These are phyloP conservation scores for Zygosaccharomyces kombuchaensis DNA, from an alignment of 805 yeast species.

Conservation along the genomic window DNA sequence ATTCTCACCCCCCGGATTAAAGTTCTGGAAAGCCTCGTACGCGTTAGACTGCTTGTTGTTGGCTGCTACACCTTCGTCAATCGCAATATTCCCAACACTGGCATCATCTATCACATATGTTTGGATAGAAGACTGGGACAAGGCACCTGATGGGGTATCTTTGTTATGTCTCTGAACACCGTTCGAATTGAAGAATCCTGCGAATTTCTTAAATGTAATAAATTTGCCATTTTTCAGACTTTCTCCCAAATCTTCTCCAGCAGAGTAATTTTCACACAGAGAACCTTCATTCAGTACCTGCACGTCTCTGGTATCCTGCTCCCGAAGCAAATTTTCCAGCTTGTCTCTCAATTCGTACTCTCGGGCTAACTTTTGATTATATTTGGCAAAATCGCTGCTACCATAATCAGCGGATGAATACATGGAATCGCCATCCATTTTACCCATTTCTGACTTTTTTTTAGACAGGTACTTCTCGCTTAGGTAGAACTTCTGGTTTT, in stretches of 20 bases:
- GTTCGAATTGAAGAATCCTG: not conserved
- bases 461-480: slow-evolving; percentile 18
- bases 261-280: slow-evolving; percentile 16
- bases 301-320: slow-evolving; percentile 16
- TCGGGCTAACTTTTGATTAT: slow-evolving; percentile 33
- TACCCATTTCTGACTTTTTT: slow-evolving; percentile 7
- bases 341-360: slow-evolving; percentile 34
- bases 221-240: not conserved
- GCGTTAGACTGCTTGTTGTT: slow-evolving; percentile 2
- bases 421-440: slow-evolving; percentile 3
- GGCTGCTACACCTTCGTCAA: slow-evolving; percentile 13
- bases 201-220: slow-evolving; percentile 1
- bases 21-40: not conserved
- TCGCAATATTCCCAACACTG: slow-evolving; percentile 21
- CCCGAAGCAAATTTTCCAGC: slow-evolving; percentile 19
- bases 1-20: not conserved
- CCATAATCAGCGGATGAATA: slow-evolving; percentile 6
- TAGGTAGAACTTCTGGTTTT: slow-evolving; percentile 24
- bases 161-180: not conserved
- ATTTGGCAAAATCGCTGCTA: slow-evolving; percentile 32
- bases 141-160: not conserved
- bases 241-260: slow-evolving; percentile 13
- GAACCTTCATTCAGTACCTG: slow-evolving; percentile 18
- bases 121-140: slow-evolving; percentile 11
- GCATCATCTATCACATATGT: slow-evolving; percentile 23